These are phyloP conservation scores for Aspergillus clavatus DNA, from an alignment of 2,329 filamentous ascomycete genomes.

Conservation along the genomic window DNA sequence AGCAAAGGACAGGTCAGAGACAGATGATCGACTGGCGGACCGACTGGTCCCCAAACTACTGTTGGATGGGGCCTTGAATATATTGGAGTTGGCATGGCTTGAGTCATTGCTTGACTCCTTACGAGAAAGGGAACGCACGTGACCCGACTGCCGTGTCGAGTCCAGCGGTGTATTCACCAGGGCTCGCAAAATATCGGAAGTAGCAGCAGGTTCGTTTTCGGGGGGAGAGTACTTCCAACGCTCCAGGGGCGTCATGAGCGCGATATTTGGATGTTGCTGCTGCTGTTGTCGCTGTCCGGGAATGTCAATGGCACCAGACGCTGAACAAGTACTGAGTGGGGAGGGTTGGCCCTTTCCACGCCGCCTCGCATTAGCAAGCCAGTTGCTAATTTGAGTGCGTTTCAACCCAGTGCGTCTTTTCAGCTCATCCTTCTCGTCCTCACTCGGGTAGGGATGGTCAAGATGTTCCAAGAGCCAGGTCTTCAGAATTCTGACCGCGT, in stretches of 20 bases:
- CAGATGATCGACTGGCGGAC: conserved; percentile 50
- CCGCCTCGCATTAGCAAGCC: conserved; percentile 84
- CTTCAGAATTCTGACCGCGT: conserved; percentile 75
- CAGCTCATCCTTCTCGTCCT: conserved; percentile 77
- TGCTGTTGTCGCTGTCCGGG: conserved; percentile 43
- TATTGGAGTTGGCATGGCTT: conserved; percentile 48
- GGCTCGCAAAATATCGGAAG: conserved; percentile 60
- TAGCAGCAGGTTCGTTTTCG: conserved; percentile 63
- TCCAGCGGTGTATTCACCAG: conserved; percentile 44
- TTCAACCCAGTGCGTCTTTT: conserved; percentile 75
- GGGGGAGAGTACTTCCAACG: conserved; percentile 66
- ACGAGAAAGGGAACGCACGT: conserved; percentile 35
- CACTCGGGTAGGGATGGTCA: conserved; percentile 80
- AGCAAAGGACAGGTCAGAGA: conserved; percentile 51
- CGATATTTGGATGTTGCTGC: conserved; percentile 43
- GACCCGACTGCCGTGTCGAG: conserved; percentile 28
- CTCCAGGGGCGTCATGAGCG: conserved; percentile 60
- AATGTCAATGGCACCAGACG: conserved; percentile 68
- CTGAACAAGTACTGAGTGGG: conserved; percentile 64
- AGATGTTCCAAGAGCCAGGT: conserved; percentile 77
- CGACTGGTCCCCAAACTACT: conserved; percentile 51
- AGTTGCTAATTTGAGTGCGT: conserved; percentile 81
- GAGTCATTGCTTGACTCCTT: conserved; percentile 49
- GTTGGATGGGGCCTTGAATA: conserved; percentile 49
- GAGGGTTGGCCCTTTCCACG: conserved; percentile 67